Evolutionary conservation across 306 rosid species (phyloP), one percentile per base, ranked within the genome.

Genomic region (Carpinus fangiana): DNA sequence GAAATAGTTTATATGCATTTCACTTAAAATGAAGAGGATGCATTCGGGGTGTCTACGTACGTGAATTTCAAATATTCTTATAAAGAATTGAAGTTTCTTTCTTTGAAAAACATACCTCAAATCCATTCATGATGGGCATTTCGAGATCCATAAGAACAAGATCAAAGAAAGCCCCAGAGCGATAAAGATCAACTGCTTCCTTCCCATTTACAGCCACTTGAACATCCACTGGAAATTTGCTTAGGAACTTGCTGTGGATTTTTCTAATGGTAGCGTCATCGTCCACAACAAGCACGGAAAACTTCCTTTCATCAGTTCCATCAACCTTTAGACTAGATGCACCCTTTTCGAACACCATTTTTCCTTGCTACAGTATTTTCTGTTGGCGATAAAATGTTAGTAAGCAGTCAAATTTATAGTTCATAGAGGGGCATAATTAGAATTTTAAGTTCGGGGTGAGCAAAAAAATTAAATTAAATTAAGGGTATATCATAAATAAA

Each of bases 141-240:
- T 80, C 84, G 73, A 66, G 20, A 43, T 83, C 87, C 76, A 83
- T 83, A 54, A 79, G 73, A 76, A 79, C 76, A 70, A 83, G 72
- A 66, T 83, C 83, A 34, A 83, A 83, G 18, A 70, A 70, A 70
- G 83, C 83, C 53, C 83, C 81, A 2, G 59, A 76, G 9, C 68
- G 78, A 60, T 53, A 78, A 11, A 79, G 81, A 62, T 83, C 81
- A 0, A 71, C 62, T 1, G 83, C 86, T 20, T 16, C 73, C 74
- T 64, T 70, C 52, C 86, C 83, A 75, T 76, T 75, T 2, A 65
- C 78, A 2, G 75, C 86, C 31, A 55, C 59, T 5, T 75, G 65
- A 41, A 20, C 51, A 8, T 83, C 81, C 17, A 26, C 36, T 0
- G 78, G 74, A 20, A 64, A 55, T 38, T 52, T 56, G 8, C 16